Conservation (phyloP, 495 filamentous ascomycete genomes). For the Hypoxylon subgilvum region DNA sequence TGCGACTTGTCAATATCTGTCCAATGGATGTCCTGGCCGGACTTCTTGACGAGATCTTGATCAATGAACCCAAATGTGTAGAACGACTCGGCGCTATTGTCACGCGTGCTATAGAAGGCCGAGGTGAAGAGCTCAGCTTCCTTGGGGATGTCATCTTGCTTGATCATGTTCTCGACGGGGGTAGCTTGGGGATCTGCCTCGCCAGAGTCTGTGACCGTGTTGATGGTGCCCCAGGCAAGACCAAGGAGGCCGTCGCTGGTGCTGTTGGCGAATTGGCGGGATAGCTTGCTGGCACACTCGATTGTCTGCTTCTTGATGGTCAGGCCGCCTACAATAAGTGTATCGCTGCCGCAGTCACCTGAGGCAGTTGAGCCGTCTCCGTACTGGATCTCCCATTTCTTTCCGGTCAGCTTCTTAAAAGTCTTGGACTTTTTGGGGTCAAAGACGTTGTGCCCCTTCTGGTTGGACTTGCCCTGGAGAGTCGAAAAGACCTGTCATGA, state of each 20-base stretch:
- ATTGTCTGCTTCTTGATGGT: constrained; percentile 70
- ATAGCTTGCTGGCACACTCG: constrained; percentile 71
- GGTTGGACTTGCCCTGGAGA: constrained; percentile 51
- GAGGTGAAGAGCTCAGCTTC: constrained; percentile 73
- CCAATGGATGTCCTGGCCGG: constrained; percentile 65
- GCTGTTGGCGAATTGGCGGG: constrained; percentile 63
- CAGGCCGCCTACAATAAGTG: constrained; percentile 71
- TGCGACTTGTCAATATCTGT: constrained; percentile 69
- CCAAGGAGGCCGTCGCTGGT: constrained; percentile 76
- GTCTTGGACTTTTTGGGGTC: constrained; percentile 67
- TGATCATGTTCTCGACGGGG: constrained; percentile 78
- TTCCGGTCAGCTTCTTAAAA: constrained; percentile 57
- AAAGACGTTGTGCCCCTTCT: constrained; percentile 57
- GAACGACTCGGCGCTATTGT: constrained; percentile 66
- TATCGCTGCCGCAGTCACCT: constrained; percentile 73
- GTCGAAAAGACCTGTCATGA: constrained; percentile 65
- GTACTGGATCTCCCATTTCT: constrained; percentile 74
- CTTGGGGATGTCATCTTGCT: constrained; percentile 67
- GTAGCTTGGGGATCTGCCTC: constrained; percentile 65
- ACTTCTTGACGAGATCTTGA: constrained; percentile 62
- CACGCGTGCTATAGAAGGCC: constrained; percentile 69
- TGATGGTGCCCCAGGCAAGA: constrained; percentile 72
- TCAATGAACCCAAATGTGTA: constrained; percentile 85
- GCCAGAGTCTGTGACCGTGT: constrained; percentile 62
- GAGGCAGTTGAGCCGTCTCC: constrained; percentile 75